Conservation (phyloP, 2,329 filamentous ascomycete genomes). For the Arthrobotrys entomopaga region DNA sequence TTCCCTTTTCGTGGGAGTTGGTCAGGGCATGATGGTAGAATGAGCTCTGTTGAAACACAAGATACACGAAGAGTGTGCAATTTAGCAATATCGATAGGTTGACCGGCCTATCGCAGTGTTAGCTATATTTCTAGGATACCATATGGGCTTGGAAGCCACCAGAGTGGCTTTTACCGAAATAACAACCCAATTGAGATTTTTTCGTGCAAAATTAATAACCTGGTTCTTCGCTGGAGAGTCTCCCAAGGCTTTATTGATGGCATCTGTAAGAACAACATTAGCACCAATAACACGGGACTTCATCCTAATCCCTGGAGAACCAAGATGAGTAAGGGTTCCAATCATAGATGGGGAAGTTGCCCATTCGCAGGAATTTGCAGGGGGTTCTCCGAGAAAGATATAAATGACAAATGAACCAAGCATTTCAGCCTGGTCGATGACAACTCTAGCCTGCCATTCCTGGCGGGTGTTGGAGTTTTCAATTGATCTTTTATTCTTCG, state of each 20-base stretch:
- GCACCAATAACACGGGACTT: constrained; percentile 23
- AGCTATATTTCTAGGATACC: neutral
- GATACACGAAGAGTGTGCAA: constrained; percentile 40
- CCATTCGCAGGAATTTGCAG: constrained; percentile 8
- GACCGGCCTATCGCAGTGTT: constrained; percentile 12
- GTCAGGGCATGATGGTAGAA: constrained; percentile 15
- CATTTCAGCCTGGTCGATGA: constrained; percentile 56
- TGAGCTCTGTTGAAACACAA: constrained; percentile 46
- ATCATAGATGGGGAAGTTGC: constrained; percentile 27
- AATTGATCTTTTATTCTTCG: constrained; percentile 16
- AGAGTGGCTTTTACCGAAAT: constrained; percentile 21
- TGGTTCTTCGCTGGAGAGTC: constrained; percentile 13
- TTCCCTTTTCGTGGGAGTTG: constrained; percentile 35
- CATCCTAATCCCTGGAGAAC: constrained; percentile 28
- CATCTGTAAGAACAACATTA: constrained; percentile 39
- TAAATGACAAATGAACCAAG: constrained; percentile 42
- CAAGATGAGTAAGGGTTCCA: constrained; percentile 46
- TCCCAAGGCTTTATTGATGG: constrained; percentile 17
- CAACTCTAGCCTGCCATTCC: constrained; percentile 57
- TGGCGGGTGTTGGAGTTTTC: neutral
- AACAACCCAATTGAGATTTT: constrained; percentile 34
- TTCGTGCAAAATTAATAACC: constrained; percentile 23
- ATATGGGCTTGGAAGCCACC: neutral
- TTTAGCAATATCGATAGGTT: constrained; percentile 17
- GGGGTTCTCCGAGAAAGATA: constrained; percentile 52